Conservation (phyloP, 208 protist genomes). For the Kentomonas sorsogonicus region DNA sequence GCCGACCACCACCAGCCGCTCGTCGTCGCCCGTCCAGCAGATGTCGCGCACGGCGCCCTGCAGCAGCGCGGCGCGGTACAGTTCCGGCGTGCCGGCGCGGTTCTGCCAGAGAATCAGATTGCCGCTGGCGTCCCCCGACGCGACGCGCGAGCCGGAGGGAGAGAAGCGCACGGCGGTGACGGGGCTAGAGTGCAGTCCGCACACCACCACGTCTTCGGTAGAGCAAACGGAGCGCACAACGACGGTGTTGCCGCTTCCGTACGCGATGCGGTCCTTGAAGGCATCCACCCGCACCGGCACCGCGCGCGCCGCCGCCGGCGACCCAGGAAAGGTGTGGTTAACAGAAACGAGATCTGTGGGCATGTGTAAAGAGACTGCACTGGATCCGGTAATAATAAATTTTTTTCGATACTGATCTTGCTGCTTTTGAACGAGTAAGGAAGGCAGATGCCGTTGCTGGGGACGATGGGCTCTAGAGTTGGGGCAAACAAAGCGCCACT, state of each 20-base stretch:
- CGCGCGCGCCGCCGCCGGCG: slow-evolving; percentile 31
- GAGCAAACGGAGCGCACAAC: slow-evolving; percentile 14
- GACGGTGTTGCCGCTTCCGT: slow-evolving; percentile 33
- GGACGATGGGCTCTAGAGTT: too few relatives aligned
- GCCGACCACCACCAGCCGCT: slow-evolving; percentile 54
- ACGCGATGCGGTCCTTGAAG: slow-evolving; percentile 23
- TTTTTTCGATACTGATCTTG: too few relatives aligned
- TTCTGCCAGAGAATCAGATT: slow-evolving; percentile 39
- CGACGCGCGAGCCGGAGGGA: slow-evolving; percentile 31
- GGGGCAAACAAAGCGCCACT: too few relatives aligned
- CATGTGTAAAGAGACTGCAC: too few relatives aligned
- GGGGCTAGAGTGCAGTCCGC: slow-evolving; percentile 21
- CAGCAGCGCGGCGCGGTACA: slow-evolving; percentile 24
- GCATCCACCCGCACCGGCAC: slow-evolving; percentile 19
- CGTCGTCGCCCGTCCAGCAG: slow-evolving; percentile 44
- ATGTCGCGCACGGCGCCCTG: slow-evolving; percentile 50
- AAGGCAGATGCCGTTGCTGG: too few relatives aligned
- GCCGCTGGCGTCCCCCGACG: slow-evolving; percentile 54
- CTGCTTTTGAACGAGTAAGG: too few relatives aligned
- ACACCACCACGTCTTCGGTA: slow-evolving; percentile 10
- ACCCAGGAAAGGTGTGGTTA: slow-evolving; percentile 16
- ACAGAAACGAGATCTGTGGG: too few relatives aligned
- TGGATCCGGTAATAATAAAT: too few relatives aligned
- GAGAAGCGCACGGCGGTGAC: slow-evolving; percentile 43
- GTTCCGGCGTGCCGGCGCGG: slow-evolving; percentile 19